Percentiles rank a stretch among this genome's conserved stretches.
phyloP scores from a whole-genome alignment of 345 rosid species.

The Anacardium occidentale region DNA sequence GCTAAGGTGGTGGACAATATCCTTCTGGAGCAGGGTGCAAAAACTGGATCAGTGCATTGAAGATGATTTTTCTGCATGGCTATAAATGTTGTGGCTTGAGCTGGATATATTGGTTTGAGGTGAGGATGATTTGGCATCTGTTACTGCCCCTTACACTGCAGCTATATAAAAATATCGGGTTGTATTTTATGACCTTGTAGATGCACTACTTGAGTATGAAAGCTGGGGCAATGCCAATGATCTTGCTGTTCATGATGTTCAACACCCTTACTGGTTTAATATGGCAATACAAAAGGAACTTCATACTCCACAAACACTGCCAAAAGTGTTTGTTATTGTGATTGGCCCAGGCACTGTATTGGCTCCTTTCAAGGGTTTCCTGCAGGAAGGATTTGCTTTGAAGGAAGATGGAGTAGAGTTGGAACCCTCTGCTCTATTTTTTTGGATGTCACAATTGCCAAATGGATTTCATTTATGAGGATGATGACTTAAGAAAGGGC shows the following conservation, averaged over 20 bases:
- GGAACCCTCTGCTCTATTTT: too few relatives aligned
- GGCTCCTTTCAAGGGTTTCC: too few relatives aligned
- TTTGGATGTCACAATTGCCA: too few relatives aligned
- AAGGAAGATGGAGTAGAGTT: too few relatives aligned
- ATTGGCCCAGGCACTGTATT: too few relatives aligned
- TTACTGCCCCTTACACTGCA: constrained; percentile 86
- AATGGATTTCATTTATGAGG: too few relatives aligned
- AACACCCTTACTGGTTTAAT: constrained; percentile 94
- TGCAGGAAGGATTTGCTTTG: too few relatives aligned
- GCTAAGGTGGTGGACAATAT: constrained; percentile 76
- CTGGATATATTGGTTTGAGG: constrained; percentile 75
- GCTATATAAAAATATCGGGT: constrained; percentile 89
- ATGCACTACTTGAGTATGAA: constrained; percentile 42
- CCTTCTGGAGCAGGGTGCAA: constrained; percentile 76
- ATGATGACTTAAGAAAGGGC: too few relatives aligned
- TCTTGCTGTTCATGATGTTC: constrained; percentile 67
- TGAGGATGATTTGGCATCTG: constrained; percentile 68
- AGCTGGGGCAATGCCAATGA: constrained; percentile 75
- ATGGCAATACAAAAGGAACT: constrained; percentile 87
- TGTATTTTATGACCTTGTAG: constrained; percentile 51
- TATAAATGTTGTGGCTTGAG: constrained; percentile 90
- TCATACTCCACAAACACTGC: constrained; percentile 52
- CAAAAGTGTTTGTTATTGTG: too few relatives aligned
- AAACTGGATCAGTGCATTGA: constrained; percentile 97
- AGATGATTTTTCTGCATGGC: constrained; percentile 86